Conservation (phyloP, 2,329 filamentous ascomycete genomes). For the Penicillium fuscoglaucum region DNA sequence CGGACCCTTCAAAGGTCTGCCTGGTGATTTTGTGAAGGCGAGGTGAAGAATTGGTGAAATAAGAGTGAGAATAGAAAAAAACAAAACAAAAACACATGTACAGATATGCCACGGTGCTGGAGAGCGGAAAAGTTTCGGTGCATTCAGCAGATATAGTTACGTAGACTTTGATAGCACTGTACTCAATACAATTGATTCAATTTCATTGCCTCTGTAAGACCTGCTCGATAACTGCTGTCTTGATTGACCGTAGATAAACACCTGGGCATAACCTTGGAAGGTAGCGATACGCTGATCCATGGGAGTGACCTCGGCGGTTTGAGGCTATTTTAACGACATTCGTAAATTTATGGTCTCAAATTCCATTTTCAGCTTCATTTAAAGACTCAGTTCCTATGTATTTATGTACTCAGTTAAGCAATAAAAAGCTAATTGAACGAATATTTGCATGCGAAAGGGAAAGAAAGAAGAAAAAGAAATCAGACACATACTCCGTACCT, state of each 20-base stretch:
- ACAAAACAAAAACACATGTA: neutral
- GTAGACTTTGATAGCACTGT: neutral
- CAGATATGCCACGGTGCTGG: neutral
- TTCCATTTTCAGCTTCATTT: neutral
- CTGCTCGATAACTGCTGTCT: neutral
- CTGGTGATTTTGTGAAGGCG: neutral
- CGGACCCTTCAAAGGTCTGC: neutral
- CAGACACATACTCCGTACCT: slow-evolving; percentile 9
- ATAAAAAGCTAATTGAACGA: neutral
- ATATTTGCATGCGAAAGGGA: slow-evolving; percentile 6
- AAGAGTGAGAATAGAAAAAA: neutral
- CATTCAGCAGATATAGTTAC: neutral
- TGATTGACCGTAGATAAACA: neutral
- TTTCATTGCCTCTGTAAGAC: neutral
- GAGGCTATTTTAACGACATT: neutral
- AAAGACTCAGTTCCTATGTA: neutral
- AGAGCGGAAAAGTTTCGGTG: no score
- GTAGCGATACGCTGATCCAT: neutral
- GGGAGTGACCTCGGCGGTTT: neutral
- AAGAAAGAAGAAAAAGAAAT: neutral
- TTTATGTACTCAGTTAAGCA: neutral
- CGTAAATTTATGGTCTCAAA: neutral
- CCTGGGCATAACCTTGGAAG: no score
- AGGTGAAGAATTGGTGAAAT: no score
- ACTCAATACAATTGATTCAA: neutral